A percentile compares a stretch with the other conserved stretches of the same genome.
These are phyloP conservation scores for Mariannaea sp. DNA, from an alignment of 2,329 filamentous ascomycete genomes.

Conservation along the genomic window DNA sequence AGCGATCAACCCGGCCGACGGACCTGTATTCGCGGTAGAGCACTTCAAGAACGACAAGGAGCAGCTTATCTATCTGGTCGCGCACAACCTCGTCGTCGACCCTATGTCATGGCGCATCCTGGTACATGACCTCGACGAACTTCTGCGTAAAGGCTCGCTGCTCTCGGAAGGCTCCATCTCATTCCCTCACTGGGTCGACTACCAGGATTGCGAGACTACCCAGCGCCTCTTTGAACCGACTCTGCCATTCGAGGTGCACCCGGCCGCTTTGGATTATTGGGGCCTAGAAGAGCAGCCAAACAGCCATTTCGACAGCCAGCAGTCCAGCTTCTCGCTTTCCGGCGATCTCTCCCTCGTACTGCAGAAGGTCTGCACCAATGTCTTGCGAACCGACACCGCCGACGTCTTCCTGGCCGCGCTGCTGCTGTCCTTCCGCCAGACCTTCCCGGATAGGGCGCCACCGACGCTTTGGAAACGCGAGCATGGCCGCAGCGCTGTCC, in stretches of 20 bases:
- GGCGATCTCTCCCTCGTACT: conserved; percentile 50
- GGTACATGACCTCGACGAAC: conserved; percentile 54
- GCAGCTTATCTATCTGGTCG: conserved; percentile 55
- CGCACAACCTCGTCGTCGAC: conserved; percentile 59
- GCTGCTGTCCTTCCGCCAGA: conserved; percentile 59
- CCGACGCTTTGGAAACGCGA: conserved; percentile 62
- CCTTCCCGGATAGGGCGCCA: conserved; percentile 55
- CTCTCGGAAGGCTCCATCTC: conserved; percentile 51
- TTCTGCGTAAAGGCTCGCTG: conserved; percentile 51
- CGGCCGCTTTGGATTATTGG: conserved; percentile 55
- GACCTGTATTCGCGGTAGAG: conserved; percentile 56
- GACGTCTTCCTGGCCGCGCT: conserved; percentile 61
- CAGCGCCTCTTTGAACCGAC: conserved; percentile 37
- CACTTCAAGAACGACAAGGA: conserved; percentile 53
- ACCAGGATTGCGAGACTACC: conserved; percentile 47
- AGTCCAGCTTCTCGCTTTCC: conserved; percentile 50
- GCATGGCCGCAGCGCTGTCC: conserved; percentile 52
- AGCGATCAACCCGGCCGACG: conserved; percentile 53
- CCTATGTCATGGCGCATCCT: conserved; percentile 57
- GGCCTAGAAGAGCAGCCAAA: conserved; percentile 49
- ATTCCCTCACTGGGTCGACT: conserved; percentile 56
- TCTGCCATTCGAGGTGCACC: conserved; percentile 47
- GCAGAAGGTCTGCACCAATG: conserved; percentile 49
- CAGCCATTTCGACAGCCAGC: conserved; percentile 50
- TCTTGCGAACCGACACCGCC: conserved; percentile 56